Evolutionary conservation across 805 yeast genomes (phyloP).

Genomic region (Ogataea corticis): DNA sequence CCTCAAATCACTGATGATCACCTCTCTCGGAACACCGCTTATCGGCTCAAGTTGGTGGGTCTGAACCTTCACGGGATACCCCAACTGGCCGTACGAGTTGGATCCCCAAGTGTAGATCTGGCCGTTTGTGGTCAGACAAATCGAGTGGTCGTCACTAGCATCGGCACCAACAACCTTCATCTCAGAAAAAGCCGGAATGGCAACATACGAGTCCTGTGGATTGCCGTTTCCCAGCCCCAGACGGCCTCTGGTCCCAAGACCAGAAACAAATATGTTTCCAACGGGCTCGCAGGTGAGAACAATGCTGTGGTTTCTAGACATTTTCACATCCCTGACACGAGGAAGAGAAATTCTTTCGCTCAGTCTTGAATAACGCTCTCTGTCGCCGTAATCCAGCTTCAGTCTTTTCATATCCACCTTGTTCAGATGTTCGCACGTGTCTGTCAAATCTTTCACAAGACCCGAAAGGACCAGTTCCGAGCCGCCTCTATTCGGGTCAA

Average conservation of each 20-base stretch:
- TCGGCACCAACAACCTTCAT: constrained; percentile 40
- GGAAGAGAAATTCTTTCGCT: constrained; percentile 38
- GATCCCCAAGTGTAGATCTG: constrained; percentile 81
- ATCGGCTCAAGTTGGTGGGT: constrained; percentile 29
- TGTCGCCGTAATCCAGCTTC: constrained; percentile 28
- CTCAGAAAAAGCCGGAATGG: constrained; percentile 40
- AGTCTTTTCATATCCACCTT: constrained; percentile 20
- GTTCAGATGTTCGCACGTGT: constrained; percentile 12
- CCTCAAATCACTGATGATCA: constrained; percentile 44
- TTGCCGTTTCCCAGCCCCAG: constrained; percentile 54
- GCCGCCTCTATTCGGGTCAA: constrained; percentile 45
- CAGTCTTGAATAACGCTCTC: constrained; percentile 14
- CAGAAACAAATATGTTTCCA: constrained; percentile 58
- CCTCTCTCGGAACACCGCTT: constrained; percentile 39
- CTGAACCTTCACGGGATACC: constrained; percentile 41
- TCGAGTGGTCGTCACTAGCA: constrained; percentile 66
- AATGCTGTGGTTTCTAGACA: constrained; percentile 69
- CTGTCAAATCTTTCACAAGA: constrained; percentile 33
- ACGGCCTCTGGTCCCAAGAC: constrained; percentile 70
- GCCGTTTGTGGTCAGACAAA: constrained; percentile 53
- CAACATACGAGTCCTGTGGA: constrained; percentile 45
- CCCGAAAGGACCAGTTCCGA: constrained; percentile 64
- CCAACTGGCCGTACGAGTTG: constrained; percentile 67
- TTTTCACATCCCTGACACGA: constrained; percentile 45
- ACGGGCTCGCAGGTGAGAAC: constrained; percentile 49